Base-by-base conservation (phyloP, 208 protist genomes). In the Leishmania gerbilli region DNA sequence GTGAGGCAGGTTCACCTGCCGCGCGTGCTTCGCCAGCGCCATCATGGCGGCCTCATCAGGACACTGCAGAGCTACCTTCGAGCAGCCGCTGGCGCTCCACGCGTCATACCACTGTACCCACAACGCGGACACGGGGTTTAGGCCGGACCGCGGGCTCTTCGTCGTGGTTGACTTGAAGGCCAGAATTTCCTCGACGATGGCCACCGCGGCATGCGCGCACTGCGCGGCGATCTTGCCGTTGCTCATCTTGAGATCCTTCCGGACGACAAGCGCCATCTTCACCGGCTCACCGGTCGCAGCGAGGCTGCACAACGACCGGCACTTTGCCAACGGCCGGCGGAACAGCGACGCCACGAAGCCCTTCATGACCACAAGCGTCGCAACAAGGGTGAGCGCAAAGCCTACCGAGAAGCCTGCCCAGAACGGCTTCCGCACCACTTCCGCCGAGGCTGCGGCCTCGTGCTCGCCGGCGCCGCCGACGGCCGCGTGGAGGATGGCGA, bases 211-310 rank as follows among this genome's bases (percentile, higher is more conserved):
- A 85, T 99, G 98, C 24, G 97, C 94, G 83, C 95, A 98, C 90
- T 99, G 98, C 34, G 98, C 98, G 24, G 95, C 97, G 17, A 99
- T 95, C 81, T 99, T 99, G 24, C 98, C 98, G 31, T 88, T 96
- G 0, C 93, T 91, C 98, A 99, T 99, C 58, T 96, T 95, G 49
- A 99, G 81, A 77, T 99, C 98, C 49, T 93, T 97, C 17, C 97
- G 90, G 15, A 99, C 96, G 4, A 98, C 91, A 1, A 99, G 83
- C 34, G 96, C 95, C 94, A 98, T 97, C 84, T 99, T 98, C 27
- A 95, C 68, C 55, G 92, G 83, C 81, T 96, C 93, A 1, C 84
- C 82, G 2, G 77, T 62, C 2, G 60, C 67, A 15, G 75, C 77
- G 45, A 82, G 83, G 74, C 68, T 76, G 78, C 79, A n/a, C 27